Conservation (phyloP, 495 filamentous ascomycete genomes). For the Neurospora sp. region DNA sequence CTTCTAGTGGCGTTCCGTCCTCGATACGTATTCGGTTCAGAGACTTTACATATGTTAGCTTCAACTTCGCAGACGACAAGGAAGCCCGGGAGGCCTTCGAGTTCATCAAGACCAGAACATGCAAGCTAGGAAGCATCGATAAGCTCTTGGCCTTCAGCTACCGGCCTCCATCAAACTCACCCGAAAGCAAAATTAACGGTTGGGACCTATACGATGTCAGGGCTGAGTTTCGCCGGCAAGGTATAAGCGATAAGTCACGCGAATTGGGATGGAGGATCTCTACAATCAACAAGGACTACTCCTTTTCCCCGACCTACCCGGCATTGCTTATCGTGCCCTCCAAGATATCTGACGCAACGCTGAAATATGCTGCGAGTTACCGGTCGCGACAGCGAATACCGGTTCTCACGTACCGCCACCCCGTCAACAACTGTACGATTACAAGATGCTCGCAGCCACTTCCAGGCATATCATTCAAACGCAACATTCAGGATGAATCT, state of each 20-base stretch:
- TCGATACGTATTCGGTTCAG: conserved; percentile 82
- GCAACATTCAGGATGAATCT: conserved; percentile 93
- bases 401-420: conserved; percentile 83
- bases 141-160: conserved; percentile 90
- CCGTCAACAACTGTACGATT: conserved; percentile 94
- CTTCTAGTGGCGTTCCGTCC: conserved; percentile 59
- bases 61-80: conserved; percentile 70
- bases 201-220: conserved; percentile 83
- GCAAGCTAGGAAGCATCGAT: conserved; percentile 72
- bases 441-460: conserved; percentile 90
- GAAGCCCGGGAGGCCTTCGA: conserved; percentile 82
- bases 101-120: conserved; percentile 71
- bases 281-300: conserved; percentile 77
- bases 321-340: conserved; percentile 72
- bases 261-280: conserved; percentile 85
- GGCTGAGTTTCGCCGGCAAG: conserved; percentile 71
- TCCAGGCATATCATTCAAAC: conserved; percentile 75
- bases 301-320: conserved; percentile 93
- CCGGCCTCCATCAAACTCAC: conserved; percentile 46
- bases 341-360: conserved; percentile 86
- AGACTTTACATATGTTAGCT: conserved; percentile 86
- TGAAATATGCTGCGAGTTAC: conserved; percentile 87
- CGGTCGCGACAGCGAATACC: conserved; percentile 83
- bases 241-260: conserved; percentile 61
- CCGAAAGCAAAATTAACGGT: conserved; percentile 67